Base-by-base conservation (phyloP, 139 green algal species). In the Pleodorina starrii region DNA sequence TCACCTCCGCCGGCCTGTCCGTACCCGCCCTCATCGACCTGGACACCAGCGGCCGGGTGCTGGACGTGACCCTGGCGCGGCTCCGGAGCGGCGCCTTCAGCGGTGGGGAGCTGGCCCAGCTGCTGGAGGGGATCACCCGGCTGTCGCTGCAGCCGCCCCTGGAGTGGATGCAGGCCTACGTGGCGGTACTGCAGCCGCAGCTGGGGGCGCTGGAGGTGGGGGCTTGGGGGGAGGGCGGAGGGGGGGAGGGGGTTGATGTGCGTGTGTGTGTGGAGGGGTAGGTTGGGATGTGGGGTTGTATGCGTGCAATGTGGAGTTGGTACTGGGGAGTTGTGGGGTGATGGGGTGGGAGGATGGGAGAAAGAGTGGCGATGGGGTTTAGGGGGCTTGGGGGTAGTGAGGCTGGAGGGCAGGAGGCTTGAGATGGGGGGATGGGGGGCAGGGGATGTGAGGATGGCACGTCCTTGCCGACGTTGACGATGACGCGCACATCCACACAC, bases 51-150 rank as follows among this genome's bases (percentile, higher is more conserved):
- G 23, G 6, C 35, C 35, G 78, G 19, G 78, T 85, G 51, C 78
- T 85, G 36, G 78, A 85, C 36, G 14, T 57, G 23, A 85, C 78
- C 3, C 29, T 23, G 27, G 46, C n/a, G 16, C 5, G 17, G 25
- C 38, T 86, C 40, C 14, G n/a, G n/a, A 14, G 17, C 5, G 59
- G 59, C 25, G 40, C 25, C 14, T 86, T 86, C 80, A 63, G 27
- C 59, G 80, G 27, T 1, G 59, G 40, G 32, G 57, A 86, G 80
- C 80, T 86, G 54, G 25, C 43, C 57, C 80, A 76, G 59, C 80
- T 86, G 80, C 80, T 86, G 57, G 80, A 86, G 80, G 80, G 80
- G 5, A 57, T 86, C 1, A 86, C 80, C 57, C 59, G 80, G 25
- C 54, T 86, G 59, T 38, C 80, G 59, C 59, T 86, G 42, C 80